Evolutionary conservation across 177 flowering plant species (phyloP).

Genomic region (Vitis hybrid): DNA sequence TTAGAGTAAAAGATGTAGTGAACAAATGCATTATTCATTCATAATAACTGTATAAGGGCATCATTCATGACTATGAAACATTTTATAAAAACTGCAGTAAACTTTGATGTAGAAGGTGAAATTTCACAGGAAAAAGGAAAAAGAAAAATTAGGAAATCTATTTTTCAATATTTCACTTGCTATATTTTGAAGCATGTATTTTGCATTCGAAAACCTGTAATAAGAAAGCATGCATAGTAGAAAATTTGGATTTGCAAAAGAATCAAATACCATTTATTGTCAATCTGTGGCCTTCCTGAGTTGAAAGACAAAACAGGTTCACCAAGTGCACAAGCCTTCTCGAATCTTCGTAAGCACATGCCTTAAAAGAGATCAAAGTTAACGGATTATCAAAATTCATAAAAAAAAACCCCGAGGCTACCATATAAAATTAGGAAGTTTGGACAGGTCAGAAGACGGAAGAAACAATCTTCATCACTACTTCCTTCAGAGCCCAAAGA

Average conservation of each 20-base stretch:
- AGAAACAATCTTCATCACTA: background rate
- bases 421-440: background rate
- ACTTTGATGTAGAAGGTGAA: background rate
- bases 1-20: too few relatives aligned
- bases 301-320: slow-evolving; percentile 60
- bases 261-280: slow-evolving; percentile 66
- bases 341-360: slow-evolving; percentile 70
- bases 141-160: background rate
- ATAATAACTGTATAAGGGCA: too few relatives aligned
- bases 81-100: too few relatives aligned
- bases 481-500: too few relatives aligned
- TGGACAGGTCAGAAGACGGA: background rate
- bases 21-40: too few relatives aligned
- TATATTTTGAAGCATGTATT: background rate
- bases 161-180: background rate
- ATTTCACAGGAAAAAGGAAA: background rate
- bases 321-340: slow-evolving; percentile 61
- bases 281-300: slow-evolving; percentile 61
- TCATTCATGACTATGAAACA: too few relatives aligned
- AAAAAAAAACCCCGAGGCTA: background rate
- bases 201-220: background rate
- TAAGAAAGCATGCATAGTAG: background rate
- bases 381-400: background rate
- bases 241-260: background rate
- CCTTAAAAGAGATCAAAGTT: slow-evolving; percentile 42